A percentile compares a stretch with the other conserved stretches of the same genome.
Conservation (phyloP, 2,329 filamentous ascomycete genomes). For the Ceratocystis ficicola region DNA sequence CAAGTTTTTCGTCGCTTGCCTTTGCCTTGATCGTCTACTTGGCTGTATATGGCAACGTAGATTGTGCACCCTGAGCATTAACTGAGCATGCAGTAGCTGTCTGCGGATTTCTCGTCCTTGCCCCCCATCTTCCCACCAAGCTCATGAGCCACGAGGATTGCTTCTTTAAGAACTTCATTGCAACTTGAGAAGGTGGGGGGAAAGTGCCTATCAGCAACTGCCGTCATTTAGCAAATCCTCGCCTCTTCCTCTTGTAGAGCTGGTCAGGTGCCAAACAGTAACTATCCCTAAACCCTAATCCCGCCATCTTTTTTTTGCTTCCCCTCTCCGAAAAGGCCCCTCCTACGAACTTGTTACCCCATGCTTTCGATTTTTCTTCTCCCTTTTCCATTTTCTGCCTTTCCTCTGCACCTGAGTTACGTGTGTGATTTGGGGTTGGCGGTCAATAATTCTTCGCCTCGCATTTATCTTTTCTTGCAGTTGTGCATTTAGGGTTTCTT, state of each 20-base stretch:
- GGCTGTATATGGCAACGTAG: background rate
- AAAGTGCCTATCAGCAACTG: background rate
- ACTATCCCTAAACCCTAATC: conserved; percentile 1
- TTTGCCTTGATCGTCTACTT: background rate
- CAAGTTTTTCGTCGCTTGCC: background rate
- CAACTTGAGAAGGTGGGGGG: no score
- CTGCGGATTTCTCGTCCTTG: background rate
- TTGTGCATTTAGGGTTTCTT: conserved; percentile 12
- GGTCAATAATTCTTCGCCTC: conserved; percentile 13
- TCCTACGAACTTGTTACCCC: background rate
- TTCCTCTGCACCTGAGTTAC: conserved; percentile 9
- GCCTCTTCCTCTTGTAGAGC: background rate
- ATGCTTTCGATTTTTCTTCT: conserved; percentile 6
- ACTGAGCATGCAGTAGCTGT: background rate
- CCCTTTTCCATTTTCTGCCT: background rate
- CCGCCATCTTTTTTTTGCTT: conserved; percentile 12
- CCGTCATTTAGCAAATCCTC: background rate
- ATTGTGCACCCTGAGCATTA: background rate
- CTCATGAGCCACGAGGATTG: background rate
- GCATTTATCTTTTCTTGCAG: background rate
- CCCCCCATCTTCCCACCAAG: background rate
- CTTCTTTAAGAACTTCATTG: background rate
- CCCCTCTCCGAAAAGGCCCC: background rate
- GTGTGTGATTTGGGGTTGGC: conserved; percentile 13
- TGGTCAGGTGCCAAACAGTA: no score